Base-by-base conservation (phyloP, 2,329 filamentous ascomycete species). In the Cercospora beticola region DNA sequence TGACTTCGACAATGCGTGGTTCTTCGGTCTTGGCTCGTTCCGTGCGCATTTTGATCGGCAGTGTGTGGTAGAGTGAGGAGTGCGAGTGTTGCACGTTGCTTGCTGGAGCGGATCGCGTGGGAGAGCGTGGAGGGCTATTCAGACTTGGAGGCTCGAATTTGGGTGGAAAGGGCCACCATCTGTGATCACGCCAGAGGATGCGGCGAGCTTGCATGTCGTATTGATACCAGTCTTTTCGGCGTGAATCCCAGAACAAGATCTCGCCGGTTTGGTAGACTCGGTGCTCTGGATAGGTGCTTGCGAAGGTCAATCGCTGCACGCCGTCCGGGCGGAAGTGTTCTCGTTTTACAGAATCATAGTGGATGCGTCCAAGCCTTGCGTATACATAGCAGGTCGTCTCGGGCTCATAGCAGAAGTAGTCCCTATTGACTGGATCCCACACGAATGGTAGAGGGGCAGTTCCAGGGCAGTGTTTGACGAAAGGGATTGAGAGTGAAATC, bases 391-490 rank as follows among this genome's bases (percentile, higher is more conserved):
- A 62, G 1, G 63, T 66, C n/a, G 67, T 69, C 36, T 69, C 63
- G 3, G 67, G 59, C 16, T 69, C 67, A 5, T 69, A 69, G 59
- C 67, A 66, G 43, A 69, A 69, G 64, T 66, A 69, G 43, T 69
- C 67, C 16, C 40, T 58, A 54, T 66, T 64, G 21, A 69, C 14
- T 4, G 64, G 54, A 30, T 69, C 67, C 56, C 60, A 69, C 1
- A 69, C 59, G 43, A 66, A 69, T 8, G 67, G 67, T 5, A 60
- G 62, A 26, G 66, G 66, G 6, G 66, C 66, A 9, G 40, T 54
- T 33, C 26, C 46, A 60, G 66, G n/a, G 23, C 61, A n/a, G 31
- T 64, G 62, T 8, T 62, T 62, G 21, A 49, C 7, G 18, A 57
- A 36, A 21, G 36, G 23, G 14, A 36, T 57, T 16, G 64, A 52